Evolutionary conservation across 1,284 basidiomycete genomes (phyloP), one percentile per base, ranked within the genome.

Genomic region (Vanrija pseudolonga): DNA sequence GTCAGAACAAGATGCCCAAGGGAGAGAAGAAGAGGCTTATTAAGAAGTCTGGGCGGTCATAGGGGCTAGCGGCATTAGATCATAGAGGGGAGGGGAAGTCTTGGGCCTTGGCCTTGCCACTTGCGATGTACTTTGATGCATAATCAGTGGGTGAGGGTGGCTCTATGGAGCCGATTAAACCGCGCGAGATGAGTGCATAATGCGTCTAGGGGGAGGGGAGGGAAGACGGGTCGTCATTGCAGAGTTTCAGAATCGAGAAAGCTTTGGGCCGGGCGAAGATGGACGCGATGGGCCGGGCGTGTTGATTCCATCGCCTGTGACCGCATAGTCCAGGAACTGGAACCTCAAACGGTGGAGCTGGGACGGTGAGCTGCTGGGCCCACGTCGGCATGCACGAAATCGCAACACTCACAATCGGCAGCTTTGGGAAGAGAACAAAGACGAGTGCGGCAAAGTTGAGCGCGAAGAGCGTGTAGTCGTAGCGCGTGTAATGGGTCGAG

Each of bases 401-500:
- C 26, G 23, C 14, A 6, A 18, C 12, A 74, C 75, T 67, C 51
- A 77, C 76, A 12, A 71, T 61, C 44, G 95, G 95, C n/a, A 98
- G 82, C 78, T 98, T 98, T 44, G 96, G 94, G 67, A 98, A 87
- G 47, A 99, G 83, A 11, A 79, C 80, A 51, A 91, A 86, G 36
- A 95, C 79, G 26, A 96, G 83, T 1, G 90, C 89, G 3, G 85
- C 81, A 61, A 98, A 82, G 73, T 98, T 98, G 70, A 99, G 80
- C 20, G 88, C 85, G 72, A 99, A 99, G 40, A 96, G 74, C 81
- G 87, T 89, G 19, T 90, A 91, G 66, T 96, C 85, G 71, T 95
- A 95, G 69, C 92, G 88, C 45, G 95, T 97, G 80, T 98, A 99
- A 74, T 98, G 95, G 0, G 96, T 99, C 20, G 95, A 98, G 51